These are phyloP conservation scores for Globisporangium middletonii DNA, from an alignment of 352 stramenopile species.

Conservation along the genomic window DNA sequence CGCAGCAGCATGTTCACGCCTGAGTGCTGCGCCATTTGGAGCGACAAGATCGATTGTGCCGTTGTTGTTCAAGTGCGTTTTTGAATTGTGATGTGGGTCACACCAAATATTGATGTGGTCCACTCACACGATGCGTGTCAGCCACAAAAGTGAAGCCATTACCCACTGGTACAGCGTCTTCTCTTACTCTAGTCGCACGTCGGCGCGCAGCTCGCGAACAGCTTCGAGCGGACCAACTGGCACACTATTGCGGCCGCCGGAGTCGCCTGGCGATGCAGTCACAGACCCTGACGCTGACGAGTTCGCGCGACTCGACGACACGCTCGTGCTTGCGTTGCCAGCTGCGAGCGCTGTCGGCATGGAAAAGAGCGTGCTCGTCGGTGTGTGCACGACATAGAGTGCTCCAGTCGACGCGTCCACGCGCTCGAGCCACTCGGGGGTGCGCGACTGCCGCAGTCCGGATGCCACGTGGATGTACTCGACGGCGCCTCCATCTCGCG, in stretches of 20 bases:
- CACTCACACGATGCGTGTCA: too few species aligned
- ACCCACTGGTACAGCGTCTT: too few species aligned
- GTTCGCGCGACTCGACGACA: not conserved
- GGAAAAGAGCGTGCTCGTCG: conserved; percentile 11
- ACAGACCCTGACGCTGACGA: not conserved
- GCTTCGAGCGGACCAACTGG: conserved; percentile 22
- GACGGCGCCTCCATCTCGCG: not conserved
- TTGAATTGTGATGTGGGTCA: too few species aligned
- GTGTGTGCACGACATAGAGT: conserved; percentile 13
- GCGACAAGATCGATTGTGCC: not conserved
- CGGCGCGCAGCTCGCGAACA: conserved; percentile 8
- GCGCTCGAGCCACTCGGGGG: conserved; percentile 14
- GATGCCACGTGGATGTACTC: conserved; percentile 11
- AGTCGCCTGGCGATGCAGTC: not conserved
- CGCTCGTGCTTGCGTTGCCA: not conserved
- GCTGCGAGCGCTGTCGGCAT: not conserved
- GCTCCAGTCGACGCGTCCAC: conserved; percentile 9
- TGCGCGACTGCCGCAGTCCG: conserved; percentile 1
- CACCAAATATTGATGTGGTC: too few species aligned
- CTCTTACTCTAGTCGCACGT: too few species aligned
- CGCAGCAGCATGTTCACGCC: conserved; percentile 20
- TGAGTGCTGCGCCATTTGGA: not conserved
- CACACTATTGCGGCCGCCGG: conserved; percentile 4
- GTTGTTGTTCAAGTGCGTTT: not conserved
- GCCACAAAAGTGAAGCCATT: too few species aligned